Conservation (phyloP, 257 asterid genomes). For the Nicotiana sylvestris region DNA sequence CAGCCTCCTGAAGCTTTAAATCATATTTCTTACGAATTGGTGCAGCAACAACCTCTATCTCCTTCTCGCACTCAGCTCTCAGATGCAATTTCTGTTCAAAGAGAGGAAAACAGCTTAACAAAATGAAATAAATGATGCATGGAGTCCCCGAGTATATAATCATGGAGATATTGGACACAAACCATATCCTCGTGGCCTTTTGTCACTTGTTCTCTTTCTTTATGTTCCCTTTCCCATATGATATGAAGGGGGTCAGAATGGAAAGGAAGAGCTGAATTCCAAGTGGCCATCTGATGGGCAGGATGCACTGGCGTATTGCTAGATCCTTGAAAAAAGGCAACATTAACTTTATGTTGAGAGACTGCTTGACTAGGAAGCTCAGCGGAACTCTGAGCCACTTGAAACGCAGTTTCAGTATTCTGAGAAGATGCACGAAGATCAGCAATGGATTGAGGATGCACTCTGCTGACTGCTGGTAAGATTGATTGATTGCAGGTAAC, state of each 20-base stretch:
- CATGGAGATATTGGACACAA: neutral
- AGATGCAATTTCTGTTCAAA: constrained; percentile 18
- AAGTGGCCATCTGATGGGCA: constrained; percentile 23
- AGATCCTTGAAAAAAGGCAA: constrained; percentile 11
- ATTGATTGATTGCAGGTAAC: neutral
- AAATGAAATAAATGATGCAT: constrained; percentile 8
- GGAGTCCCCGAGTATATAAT: neutral
- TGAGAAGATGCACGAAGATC: constrained; percentile 15
- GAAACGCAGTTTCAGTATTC: constrained; percentile 17
- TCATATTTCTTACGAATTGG: constrained; percentile 16
- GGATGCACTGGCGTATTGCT: constrained; percentile 14
- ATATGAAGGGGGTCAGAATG: constrained; percentile 27
- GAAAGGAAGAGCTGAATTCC: constrained; percentile 14
- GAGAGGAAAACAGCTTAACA: neutral
- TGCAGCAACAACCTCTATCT: constrained; percentile 12
- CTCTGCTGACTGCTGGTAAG: constrained; percentile 6
- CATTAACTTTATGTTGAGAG: constrained; percentile 9
- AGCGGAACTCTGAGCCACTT: constrained; percentile 11
- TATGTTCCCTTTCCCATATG: constrained; percentile 26
- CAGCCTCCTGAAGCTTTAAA: constrained; percentile 20
- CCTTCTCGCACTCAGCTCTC: constrained; percentile 21
- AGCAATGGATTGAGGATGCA: constrained; percentile 9
- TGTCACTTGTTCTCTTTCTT: constrained; percentile 29
- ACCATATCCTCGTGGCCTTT: constrained; percentile 26
- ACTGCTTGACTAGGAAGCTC: constrained; percentile 19